A percentile compares a stretch with the other conserved stretches of the same genome.
Conservation (phyloP, 225 moss, liverwort and hornwort genomes). For the Physcomitrellopsis africana region DNA sequence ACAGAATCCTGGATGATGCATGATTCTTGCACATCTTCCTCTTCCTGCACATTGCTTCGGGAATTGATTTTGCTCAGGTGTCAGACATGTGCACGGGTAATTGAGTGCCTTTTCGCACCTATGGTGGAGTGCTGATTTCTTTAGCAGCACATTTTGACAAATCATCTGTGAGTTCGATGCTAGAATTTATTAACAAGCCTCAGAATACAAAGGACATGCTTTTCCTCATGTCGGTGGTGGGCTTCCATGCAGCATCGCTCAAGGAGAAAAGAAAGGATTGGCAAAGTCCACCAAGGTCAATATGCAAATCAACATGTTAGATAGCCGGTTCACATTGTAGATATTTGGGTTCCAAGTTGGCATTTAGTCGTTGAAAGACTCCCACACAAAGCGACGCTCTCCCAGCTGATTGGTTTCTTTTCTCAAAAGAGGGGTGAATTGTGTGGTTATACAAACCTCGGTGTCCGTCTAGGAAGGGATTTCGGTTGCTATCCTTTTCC, state of each 20-base stretch:
- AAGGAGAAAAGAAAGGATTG: background rate
- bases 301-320: constrained; percentile 17
- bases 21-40: background rate
- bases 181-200: background rate
- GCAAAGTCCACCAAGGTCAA: background rate
- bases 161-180: background rate
- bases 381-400: constrained; percentile 57
- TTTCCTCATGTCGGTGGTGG: background rate
- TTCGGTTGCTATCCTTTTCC: background rate
- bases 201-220: background rate
- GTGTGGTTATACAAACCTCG: constrained; percentile 50
- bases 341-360: constrained; percentile 37
- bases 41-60: background rate
- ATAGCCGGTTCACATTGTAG: constrained; percentile 18
- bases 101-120: background rate
- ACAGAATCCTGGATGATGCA: background rate
- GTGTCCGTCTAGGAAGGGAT: constrained; percentile 17
- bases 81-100: constrained; percentile 16
- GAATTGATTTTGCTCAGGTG: constrained; percentile 6
- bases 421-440: constrained; percentile 59
- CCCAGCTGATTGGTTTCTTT: constrained; percentile 65
- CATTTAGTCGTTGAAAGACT: constrained; percentile 22
- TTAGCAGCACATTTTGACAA: constrained; percentile 14
- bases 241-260: constrained; percentile 4
- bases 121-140: background rate